Conservation (phyloP, 257 asterid species). For the Solanum chaucha region DNA sequence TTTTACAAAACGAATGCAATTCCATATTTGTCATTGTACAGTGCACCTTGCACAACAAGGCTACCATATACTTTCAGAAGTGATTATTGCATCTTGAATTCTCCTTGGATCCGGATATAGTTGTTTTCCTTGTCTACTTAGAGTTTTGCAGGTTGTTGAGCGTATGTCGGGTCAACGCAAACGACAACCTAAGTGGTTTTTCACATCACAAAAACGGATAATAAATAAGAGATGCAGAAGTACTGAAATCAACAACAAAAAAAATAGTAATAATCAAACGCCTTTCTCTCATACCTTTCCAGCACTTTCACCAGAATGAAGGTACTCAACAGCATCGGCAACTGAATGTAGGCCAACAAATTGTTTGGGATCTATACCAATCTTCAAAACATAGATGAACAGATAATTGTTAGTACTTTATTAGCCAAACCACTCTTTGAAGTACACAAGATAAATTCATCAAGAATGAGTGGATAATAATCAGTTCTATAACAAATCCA, state of each 20-base stretch:
- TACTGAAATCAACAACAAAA: too few relatives aligned
- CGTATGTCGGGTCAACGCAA: constrained; percentile 62
- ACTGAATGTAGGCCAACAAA: constrained; percentile 68
- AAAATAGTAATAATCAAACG: background rate
- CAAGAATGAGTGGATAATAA: background rate
- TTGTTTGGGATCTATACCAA: constrained; percentile 61
- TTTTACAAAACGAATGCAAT: background rate
- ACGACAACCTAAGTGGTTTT: constrained; percentile 59
- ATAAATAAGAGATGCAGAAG: background rate
- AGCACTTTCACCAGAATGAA: constrained; percentile 83
- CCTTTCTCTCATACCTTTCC: constrained; percentile 64
- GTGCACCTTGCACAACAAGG: background rate
- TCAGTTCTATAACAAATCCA: background rate
- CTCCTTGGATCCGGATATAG: background rate
- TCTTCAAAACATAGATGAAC: constrained; percentile 23
- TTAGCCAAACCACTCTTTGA: too few relatives aligned
- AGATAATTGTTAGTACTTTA: background rate
- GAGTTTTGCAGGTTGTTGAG: constrained; percentile 38
- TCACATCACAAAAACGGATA: background rate
- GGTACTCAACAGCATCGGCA: constrained; percentile 87
- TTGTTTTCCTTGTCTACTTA: background rate
- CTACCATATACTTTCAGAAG: background rate
- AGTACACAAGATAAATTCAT: background rate
- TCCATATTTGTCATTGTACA: background rate
- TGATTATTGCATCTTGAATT: background rate